Evolutionary conservation across 2,329 filamentous ascomycete genomes (phyloP).

Genomic region (Colletotrichum melonis): DNA sequence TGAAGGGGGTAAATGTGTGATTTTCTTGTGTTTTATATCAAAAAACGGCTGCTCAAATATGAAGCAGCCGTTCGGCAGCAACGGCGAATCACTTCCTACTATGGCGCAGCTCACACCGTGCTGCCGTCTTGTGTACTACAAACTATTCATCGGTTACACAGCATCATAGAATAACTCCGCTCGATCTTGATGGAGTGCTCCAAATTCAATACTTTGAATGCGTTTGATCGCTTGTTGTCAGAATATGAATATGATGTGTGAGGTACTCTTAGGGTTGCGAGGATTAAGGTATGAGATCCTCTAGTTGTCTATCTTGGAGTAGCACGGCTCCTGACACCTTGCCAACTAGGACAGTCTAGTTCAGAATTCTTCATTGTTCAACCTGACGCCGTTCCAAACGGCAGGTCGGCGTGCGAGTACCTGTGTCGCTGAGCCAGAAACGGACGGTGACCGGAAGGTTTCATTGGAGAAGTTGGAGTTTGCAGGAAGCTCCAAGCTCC

Average conservation of each 20-base stretch:
- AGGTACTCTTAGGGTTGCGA: not conserved
- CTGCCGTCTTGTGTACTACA: conserved; percentile 12
- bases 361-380: not conserved
- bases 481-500: not conserved
- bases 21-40: conserved; percentile 20
- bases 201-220: not conserved
- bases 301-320: no score
- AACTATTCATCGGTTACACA: not conserved
- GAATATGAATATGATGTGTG: not conserved
- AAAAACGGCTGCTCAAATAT: not conserved
- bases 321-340: not conserved
- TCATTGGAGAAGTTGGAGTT: not conserved
- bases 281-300: not conserved
- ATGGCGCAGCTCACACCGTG: not conserved
- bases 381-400: not conserved
- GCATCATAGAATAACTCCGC: conserved; percentile 26
- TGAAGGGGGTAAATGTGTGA: not conserved
- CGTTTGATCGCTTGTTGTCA: not conserved
- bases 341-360: not conserved
- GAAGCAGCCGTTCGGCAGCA: not conserved
- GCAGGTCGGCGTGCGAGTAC: not conserved
- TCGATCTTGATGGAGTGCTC: conserved; percentile 14
- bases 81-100: conserved; percentile 2
- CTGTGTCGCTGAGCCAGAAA: not conserved
- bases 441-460: not conserved